Percentiles rank a stretch among this genome's conserved stretches.
Conservation (phyloP, 2,329 filamentous ascomycete genomes). For the Colletotrichum aenigma region DNA sequence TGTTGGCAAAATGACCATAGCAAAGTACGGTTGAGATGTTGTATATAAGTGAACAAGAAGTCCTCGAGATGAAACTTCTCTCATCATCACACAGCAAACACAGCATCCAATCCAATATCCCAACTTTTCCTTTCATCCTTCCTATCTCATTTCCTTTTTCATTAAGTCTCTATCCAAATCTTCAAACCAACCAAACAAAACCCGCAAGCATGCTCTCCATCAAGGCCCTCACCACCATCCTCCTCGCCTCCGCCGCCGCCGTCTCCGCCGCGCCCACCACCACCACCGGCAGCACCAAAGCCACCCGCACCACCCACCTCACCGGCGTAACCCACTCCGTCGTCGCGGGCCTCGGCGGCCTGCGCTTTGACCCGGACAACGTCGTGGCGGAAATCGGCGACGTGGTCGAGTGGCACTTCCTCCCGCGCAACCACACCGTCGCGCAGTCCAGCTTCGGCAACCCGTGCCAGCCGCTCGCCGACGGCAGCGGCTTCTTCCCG, state of each 20-base stretch:
- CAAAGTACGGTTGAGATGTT: background rate
- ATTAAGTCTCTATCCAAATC: background rate
- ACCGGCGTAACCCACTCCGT: constrained; percentile 50
- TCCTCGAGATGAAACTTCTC: background rate
- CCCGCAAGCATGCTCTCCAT: constrained; percentile 37
- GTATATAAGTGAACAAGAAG: background rate
- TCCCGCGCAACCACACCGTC: constrained; percentile 55
- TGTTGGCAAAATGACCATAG: background rate
- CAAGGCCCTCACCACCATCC: constrained; percentile 29
- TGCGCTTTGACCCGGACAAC: constrained; percentile 55
- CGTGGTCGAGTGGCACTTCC: constrained; percentile 60
- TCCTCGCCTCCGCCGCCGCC: constrained; percentile 29
- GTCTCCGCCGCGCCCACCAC: constrained; percentile 34
- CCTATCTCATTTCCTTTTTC: constrained; percentile 1
- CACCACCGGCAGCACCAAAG: constrained; percentile 30
- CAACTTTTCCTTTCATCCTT: constrained; percentile 1
- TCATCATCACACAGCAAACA: background rate
- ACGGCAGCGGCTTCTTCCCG: constrained; percentile 45
- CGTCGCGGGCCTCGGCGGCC: constrained; percentile 47
- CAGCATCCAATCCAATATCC: background rate
- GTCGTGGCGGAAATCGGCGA: constrained; percentile 54
- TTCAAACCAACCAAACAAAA: background rate
- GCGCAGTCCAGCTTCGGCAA: constrained; percentile 44
- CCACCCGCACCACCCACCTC: constrained; percentile 36
- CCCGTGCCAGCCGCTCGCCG: constrained; percentile 45